A percentile compares a stretch with the other conserved stretches of the same genome.
phyloP scores from a whole-genome alignment of 306 rosid species.

The Hippophae gyantsensis region DNA sequence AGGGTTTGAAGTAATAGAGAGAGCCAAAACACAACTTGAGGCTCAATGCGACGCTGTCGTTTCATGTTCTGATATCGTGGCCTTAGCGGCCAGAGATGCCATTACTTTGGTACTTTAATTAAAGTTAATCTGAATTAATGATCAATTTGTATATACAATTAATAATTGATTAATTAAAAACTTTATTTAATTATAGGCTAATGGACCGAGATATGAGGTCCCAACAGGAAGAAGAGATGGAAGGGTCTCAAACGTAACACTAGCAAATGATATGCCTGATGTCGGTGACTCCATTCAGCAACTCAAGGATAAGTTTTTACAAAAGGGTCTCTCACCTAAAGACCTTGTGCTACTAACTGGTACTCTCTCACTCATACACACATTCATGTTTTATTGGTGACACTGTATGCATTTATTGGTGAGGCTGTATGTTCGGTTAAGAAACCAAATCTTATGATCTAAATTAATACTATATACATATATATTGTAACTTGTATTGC shows the following conservation, averaged over 20 bases:
- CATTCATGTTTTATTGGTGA: constrained; percentile 32
- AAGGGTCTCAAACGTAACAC: constrained; percentile 35
- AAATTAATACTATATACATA: too few relatives aligned
- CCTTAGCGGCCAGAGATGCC: constrained; percentile 90
- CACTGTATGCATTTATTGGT: constrained; percentile 13
- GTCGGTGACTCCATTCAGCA: constrained; percentile 55
- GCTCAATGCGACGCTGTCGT: constrained; percentile 52
- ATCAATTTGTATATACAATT: neutral
- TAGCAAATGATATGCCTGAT: constrained; percentile 65
- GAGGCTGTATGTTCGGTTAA: constrained; percentile 46
- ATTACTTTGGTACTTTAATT: constrained; percentile 35
- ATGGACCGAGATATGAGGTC: constrained; percentile 63
- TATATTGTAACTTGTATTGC: neutral
- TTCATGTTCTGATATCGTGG: constrained; percentile 83
- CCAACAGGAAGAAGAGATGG: constrained; percentile 83
- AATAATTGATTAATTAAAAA: neutral
- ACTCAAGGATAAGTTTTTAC: constrained; percentile 47
- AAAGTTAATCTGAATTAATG: neutral
- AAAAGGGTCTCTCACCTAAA: constrained; percentile 54
- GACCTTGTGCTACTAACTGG: constrained; percentile 87
- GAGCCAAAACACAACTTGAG: constrained; percentile 60
- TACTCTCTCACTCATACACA: constrained; percentile 19
- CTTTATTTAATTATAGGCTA: constrained; percentile 22
- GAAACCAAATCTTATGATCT: constrained; percentile 25
- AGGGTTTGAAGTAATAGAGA: constrained; percentile 72